Conservation (phyloP, 108 stramenopile genomes). For the Skeletonema grethae region DNA sequence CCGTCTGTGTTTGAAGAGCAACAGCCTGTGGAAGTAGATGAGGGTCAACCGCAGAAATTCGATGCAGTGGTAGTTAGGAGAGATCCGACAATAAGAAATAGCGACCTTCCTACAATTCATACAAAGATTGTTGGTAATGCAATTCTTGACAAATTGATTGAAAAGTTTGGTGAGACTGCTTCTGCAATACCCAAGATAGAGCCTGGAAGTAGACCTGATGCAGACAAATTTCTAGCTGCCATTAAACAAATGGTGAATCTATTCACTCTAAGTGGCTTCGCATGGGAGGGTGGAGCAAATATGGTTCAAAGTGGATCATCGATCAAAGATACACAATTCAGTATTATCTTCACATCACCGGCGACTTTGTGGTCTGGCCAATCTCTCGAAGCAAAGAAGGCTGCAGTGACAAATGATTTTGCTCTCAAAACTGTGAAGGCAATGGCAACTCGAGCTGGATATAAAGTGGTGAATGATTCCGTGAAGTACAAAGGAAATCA, state of each 20-base stretch:
- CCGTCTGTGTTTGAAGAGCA: conserved; percentile 74
- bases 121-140: conserved; percentile 57
- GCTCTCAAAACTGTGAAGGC: conserved; percentile 54
- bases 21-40: conserved; percentile 61
- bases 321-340: conserved; percentile 36
- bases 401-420: conserved; percentile 46
- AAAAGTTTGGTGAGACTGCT: conserved; percentile 63
- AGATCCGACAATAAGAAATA: conserved; percentile 61
- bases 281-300: conserved; percentile 61
- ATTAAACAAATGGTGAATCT: conserved; percentile 70
- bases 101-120: conserved; percentile 47
- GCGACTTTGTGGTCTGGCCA: conserved; percentile 83
- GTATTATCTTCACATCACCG: conserved; percentile 60
- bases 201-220: conserved; percentile 53
- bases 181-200: conserved; percentile 58
- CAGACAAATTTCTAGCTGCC: conserved; percentile 38
- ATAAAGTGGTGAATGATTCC: conserved; percentile 45
- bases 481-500: conserved; percentile 59
- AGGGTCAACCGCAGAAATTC: conserved; percentile 62
- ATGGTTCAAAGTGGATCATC: conserved; percentile 22
- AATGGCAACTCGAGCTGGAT: conserved; percentile 58
- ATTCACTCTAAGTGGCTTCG: conserved; percentile 79
- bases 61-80: conserved; percentile 63
- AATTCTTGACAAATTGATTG: conserved; percentile 66
- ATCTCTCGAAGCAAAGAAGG: conserved; percentile 48